phyloP scores from a whole-genome alignment of 2,329 filamentous ascomycete species.

The Penicillium sp. region DNA sequence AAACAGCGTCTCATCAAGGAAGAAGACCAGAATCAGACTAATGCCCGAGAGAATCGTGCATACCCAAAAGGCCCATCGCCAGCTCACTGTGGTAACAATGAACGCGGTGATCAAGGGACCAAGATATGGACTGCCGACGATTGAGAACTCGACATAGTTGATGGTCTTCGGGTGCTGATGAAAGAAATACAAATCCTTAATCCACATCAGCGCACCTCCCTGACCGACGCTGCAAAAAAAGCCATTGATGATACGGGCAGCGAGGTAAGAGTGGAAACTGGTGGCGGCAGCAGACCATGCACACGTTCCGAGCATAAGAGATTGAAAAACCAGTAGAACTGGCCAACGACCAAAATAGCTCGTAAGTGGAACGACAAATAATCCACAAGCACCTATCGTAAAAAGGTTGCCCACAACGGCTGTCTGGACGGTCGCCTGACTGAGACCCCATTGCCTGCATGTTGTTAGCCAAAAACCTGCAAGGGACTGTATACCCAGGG shows the following conservation, averaged over 20 bases:
- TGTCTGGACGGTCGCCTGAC: constrained; percentile 52
- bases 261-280: constrained; percentile 50
- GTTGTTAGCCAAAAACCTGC: background rate
- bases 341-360: constrained; percentile 49
- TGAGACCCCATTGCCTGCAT: constrained; percentile 49
- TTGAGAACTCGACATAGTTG: constrained; percentile 40
- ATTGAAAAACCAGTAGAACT: constrained; percentile 31
- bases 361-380: constrained; percentile 41
- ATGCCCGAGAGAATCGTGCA: constrained; percentile 21
- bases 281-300: constrained; percentile 48
- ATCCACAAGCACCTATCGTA: constrained; percentile 48
- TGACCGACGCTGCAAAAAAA: constrained; percentile 48
- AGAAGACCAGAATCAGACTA: constrained; percentile 20
- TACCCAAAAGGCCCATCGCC: constrained; percentile 32
- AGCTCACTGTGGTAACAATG: constrained; percentile 45
- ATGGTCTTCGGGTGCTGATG: constrained; percentile 50
- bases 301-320: constrained; percentile 28
- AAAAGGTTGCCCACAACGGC: constrained; percentile 55
- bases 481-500: background rate
- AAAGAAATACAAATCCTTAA: constrained; percentile 62
- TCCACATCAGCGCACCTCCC: constrained; percentile 50
- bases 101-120: constrained; percentile 49
- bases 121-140: constrained; percentile 42
- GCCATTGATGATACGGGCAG: constrained; percentile 49
- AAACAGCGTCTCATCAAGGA: constrained; percentile 32